These are phyloP conservation scores for Epichloe uncinata DNA, from an alignment of 2,329 filamentous ascomycete species.

Conservation along the genomic window DNA sequence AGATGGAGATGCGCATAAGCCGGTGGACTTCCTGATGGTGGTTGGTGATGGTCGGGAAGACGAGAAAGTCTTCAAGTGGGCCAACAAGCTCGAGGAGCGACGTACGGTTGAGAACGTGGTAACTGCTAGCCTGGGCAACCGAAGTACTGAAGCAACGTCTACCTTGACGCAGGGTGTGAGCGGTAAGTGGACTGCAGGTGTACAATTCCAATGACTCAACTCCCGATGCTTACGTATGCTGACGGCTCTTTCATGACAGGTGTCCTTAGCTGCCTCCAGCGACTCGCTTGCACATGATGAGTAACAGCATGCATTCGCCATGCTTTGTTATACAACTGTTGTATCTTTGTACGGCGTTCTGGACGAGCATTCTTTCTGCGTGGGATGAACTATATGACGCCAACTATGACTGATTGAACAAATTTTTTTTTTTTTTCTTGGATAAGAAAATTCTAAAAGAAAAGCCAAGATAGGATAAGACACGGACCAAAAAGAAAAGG, in stretches of 20 bases:
- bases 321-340: neutral
- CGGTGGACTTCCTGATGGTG: slow-evolving; percentile 76
- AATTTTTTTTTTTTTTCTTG: neutral
- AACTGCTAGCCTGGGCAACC: slow-evolving; percentile 74
- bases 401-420: neutral
- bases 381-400: neutral
- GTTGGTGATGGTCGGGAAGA: slow-evolving; percentile 87
- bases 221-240: neutral
- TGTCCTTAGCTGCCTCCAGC: slow-evolving; percentile 29
- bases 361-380: neutral
- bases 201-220: neutral
- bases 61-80: slow-evolving; percentile 89
- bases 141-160: slow-evolving; percentile 76
- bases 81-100: slow-evolving; percentile 56
- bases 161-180: slow-evolving; percentile 87
- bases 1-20: slow-evolving; percentile 18
- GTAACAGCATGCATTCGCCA: neutral
- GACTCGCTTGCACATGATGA: slow-evolving; percentile 21
- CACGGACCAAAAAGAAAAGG: neutral
- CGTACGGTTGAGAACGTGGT: slow-evolving; percentile 54
- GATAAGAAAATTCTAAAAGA: neutral
- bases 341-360: slow-evolving; percentile 4
- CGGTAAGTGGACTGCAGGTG: slow-evolving; percentile 39
- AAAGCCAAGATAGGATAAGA: neutral
- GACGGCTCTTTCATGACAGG: slow-evolving; percentile 15